Conservation (phyloP, 768 basidiomycete genomes). For the Rhodosporidiobolus odoratus region DNA sequence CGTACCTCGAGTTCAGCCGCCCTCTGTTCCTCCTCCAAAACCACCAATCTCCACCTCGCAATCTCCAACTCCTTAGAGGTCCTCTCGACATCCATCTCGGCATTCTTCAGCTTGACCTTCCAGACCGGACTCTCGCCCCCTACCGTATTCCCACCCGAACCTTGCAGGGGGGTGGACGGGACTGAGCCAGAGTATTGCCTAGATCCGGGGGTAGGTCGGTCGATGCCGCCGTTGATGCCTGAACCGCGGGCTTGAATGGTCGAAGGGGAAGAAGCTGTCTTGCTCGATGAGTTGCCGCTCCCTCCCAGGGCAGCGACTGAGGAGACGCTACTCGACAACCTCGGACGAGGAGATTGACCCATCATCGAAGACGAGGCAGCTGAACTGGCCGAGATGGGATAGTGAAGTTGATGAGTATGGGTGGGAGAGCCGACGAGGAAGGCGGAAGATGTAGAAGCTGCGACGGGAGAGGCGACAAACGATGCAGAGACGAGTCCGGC, state of each 20-base stretch:
- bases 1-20: slow-evolving; percentile 25
- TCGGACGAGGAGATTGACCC: neutral
- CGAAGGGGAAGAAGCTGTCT: neutral
- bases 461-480: slow-evolving; percentile 2
- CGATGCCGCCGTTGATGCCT: neutral
- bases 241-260: too few species aligned
- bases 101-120: slow-evolving; percentile 11
- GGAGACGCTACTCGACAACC: slow-evolving; percentile 18
- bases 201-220: too few species aligned
- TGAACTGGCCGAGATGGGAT: neutral
- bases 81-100: slow-evolving; percentile 26
- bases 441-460: neutral
- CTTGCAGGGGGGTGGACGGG: too few species aligned
- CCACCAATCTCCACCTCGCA: slow-evolving; percentile 27
- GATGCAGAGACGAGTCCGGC: neutral
- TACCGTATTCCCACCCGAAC: neutral
- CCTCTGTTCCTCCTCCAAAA: slow-evolving; percentile 25
- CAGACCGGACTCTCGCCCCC: neutral
- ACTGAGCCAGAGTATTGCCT: too few species aligned
- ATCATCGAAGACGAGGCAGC: neutral
- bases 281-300: neutral
- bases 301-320: slow-evolving; percentile 12
- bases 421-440: neutral
- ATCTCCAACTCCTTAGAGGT: slow-evolving; percentile 36
- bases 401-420: neutral